These are phyloP conservation scores for Fusarium staphyleae DNA, from an alignment of 2,329 filamentous ascomycete species.

Conservation along the genomic window DNA sequence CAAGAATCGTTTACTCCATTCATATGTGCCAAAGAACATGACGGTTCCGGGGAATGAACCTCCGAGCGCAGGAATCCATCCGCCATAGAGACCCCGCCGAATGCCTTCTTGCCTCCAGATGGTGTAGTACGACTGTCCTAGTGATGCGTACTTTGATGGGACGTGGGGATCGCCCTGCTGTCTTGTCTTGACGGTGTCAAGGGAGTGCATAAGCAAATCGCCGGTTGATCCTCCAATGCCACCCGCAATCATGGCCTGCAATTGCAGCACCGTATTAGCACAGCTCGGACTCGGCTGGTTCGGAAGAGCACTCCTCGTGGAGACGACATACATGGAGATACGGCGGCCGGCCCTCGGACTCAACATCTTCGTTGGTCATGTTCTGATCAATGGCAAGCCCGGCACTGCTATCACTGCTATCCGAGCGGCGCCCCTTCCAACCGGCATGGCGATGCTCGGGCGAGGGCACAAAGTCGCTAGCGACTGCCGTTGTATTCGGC, in stretches of 20 bases:
- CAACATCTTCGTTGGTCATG: slow-evolving; percentile 50
- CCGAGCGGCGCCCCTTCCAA: slow-evolving; percentile 38
- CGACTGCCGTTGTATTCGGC: slow-evolving; percentile 10
- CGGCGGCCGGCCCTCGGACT: slow-evolving; percentile 53
- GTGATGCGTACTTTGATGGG: slow-evolving; percentile 89
- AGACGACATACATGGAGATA: slow-evolving; percentile 51
- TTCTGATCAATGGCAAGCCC: slow-evolving; percentile 39
- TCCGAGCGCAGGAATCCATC: slow-evolving; percentile 88
- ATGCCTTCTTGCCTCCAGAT: slow-evolving; percentile 94
- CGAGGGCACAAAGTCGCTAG: slow-evolving; percentile 34
- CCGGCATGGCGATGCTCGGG: slow-evolving; percentile 46
- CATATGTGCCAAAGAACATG: slow-evolving; percentile 95
- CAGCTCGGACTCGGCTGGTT: slow-evolving; percentile 3
- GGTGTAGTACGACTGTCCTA: slow-evolving; percentile 89
- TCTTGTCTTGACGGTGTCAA: slow-evolving; percentile 97
- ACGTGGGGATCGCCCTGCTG: slow-evolving; percentile 96
- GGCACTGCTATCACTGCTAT: slow-evolving; percentile 38
- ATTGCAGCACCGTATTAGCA: slow-evolving; percentile 30
- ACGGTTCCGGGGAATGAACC: slow-evolving; percentile 95
- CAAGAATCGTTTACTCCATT: slow-evolving; percentile 90
- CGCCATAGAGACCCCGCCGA: slow-evolving; percentile 84
- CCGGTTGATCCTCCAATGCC: slow-evolving; percentile 91
- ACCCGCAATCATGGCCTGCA: slow-evolving; percentile 91
- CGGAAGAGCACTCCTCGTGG: background rate
- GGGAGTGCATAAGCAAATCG: slow-evolving; percentile 97